Base-by-base conservation (phyloP, 768 basidiomycete species). In the Serendipita sp. region DNA sequence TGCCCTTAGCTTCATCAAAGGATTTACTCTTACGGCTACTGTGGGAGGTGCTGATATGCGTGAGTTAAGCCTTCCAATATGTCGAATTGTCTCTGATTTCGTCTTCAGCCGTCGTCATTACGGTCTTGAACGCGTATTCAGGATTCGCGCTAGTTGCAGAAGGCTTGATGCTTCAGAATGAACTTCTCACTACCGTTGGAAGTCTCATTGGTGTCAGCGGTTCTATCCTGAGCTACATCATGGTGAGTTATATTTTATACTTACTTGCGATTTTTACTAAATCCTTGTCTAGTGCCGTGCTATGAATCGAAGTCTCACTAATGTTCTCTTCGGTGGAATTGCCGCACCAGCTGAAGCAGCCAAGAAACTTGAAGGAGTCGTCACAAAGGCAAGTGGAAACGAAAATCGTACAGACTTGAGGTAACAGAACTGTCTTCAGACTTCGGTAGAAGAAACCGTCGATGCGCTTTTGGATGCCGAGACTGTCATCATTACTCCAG, bases 11-110 rank as follows among this genome's bases (percentile, higher is more conserved):
- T 92, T 92, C 74, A 79, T 88, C 67, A 89, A 90, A 71, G 91
- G 91, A 3, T 88, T 79, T 73, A 93, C 91, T 0, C 89, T 88
- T 1, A 92, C 90, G 7, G 87, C 91, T 11, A 88, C 91, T n/a
- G 89, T 93, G 67, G 91, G 91, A 62, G 91, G 91, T 10, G 91
- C 91, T 32, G 91, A 93, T 71, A 93, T 93, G 91, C 91, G 89
- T 91, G 70, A 65, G 88, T 79, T 24, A 3, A 16, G 44, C 44
- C 67, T 44, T 37, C 16, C 10, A 32, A n/a, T 15, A 7, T 11
- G 5, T 2, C 41, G 35, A 24, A 66, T 53, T 24, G 51, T 45
- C 24, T 64, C 15, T 69, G 58, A 28, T 48, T 3, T 48, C 54
- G 2, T 44, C 46, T 66, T 18, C 69, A 91, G 89, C 91, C 63